phyloP scores from a whole-genome alignment of 2,329 filamentous ascomycete genomes.

The Sarocladium brachiariae region DNA sequence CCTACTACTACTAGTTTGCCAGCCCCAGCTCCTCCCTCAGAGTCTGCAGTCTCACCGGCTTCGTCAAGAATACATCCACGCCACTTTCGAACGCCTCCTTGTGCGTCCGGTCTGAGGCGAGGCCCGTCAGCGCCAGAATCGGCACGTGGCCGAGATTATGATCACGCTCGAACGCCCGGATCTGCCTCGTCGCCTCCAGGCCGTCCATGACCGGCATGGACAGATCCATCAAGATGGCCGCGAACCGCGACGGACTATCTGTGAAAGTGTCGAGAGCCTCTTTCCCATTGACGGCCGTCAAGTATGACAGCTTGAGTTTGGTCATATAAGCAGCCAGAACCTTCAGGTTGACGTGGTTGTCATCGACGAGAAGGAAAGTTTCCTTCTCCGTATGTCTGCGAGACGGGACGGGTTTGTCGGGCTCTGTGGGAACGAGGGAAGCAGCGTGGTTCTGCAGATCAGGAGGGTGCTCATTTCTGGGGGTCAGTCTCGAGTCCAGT shows the following conservation, averaged over 20 bases:
- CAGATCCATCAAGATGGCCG: slow-evolving; percentile 39
- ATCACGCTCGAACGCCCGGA: slow-evolving; percentile 40
- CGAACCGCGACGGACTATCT: slow-evolving; percentile 18
- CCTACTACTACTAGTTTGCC: neutral
- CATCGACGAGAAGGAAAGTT: slow-evolving; percentile 32
- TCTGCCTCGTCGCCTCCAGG: slow-evolving; percentile 39
- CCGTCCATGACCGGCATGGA: slow-evolving; percentile 51
- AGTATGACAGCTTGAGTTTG: slow-evolving; percentile 33
- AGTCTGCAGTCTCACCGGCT: slow-evolving; percentile 39
- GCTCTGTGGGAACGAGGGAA: neutral
- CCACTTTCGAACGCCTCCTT: slow-evolving; percentile 42
- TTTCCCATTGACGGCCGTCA: slow-evolving; percentile 38
- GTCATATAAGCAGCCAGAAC: slow-evolving; percentile 34
- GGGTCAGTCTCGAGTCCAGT: slow-evolving; percentile 4
- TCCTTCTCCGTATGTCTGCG: slow-evolving; percentile 7
- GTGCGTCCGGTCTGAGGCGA: slow-evolving; percentile 41
- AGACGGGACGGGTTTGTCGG: neutral
- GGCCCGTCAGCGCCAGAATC: slow-evolving; percentile 46
- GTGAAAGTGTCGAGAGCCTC: slow-evolving; percentile 40
- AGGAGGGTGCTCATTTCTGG: neutral
- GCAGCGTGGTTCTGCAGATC: neutral
- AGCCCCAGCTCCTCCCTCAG: slow-evolving; percentile 28
- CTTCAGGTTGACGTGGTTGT: slow-evolving; percentile 36
- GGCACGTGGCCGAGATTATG: slow-evolving; percentile 32
- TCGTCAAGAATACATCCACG: slow-evolving; percentile 44